Conservation (phyloP, 345 rosid genomes). For the Barbarea vulgaris region DNA sequence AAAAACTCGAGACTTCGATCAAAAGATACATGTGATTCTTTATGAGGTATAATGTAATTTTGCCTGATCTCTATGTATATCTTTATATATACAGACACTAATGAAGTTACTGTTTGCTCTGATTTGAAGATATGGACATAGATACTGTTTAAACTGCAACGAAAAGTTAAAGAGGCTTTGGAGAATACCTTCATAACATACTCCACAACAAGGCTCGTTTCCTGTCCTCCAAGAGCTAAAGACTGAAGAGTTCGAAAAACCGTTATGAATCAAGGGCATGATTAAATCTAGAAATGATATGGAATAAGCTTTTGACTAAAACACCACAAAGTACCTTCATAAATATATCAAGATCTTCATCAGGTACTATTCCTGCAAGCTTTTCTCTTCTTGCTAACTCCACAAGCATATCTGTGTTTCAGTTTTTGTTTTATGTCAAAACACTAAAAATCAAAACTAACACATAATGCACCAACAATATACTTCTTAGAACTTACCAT, state of each 20-base stretch:
- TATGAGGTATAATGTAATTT: neutral
- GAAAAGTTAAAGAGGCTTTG: constrained; percentile 27
- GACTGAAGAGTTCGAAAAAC: constrained; percentile 50
- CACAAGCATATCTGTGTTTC: constrained; percentile 75
- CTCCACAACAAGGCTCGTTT: constrained; percentile 85
- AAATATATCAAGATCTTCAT: constrained; percentile 98
- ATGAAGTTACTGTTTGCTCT: neutral
- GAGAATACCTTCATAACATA: constrained; percentile 90
- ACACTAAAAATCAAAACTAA: constrained; percentile 13
- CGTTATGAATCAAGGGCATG: neutral
- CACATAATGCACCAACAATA: neutral
- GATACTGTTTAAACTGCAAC: neutral
- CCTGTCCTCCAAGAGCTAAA: constrained; percentile 83
- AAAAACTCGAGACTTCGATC: neutral
- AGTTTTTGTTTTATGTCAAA: constrained; percentile 31
- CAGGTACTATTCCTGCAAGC: constrained; percentile 87
- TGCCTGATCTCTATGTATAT: neutral
- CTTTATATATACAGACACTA: neutral
- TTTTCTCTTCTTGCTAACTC: constrained; percentile 96
- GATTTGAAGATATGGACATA: neutral
- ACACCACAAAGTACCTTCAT: constrained; percentile 69
- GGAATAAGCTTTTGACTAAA: neutral
- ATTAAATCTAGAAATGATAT: neutral
- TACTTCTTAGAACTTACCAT: constrained; percentile 58
- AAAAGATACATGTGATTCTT: neutral